These are phyloP conservation scores for Marchantia polymorpha DNA, from an alignment of 225 moss, liverwort and hornwort species.

Conservation along the genomic window DNA sequence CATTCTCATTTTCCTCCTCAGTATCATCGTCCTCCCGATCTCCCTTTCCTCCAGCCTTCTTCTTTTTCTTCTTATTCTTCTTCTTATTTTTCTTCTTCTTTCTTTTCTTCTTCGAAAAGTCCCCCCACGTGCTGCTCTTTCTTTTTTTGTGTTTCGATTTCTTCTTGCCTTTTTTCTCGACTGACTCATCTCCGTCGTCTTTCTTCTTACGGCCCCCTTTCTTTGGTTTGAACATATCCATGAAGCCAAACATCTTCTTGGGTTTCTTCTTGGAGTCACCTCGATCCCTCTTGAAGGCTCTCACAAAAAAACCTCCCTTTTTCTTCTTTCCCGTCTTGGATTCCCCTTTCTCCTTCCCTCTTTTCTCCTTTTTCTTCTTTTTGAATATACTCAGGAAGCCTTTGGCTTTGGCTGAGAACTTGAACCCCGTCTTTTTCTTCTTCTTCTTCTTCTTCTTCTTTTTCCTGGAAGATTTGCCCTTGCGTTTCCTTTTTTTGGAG, in stretches of 20 bases:
- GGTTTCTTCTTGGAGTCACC: not conserved
- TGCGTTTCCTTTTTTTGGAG: not conserved
- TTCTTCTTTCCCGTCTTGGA: not conserved
- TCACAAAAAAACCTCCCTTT: not conserved
- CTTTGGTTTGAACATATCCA: not conserved
- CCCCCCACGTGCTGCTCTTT: not conserved
- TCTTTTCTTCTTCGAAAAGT: not conserved
- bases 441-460: not conserved
- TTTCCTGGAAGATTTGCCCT: not conserved
- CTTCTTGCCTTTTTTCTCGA: not conserved
- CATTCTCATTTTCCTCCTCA: not conserved
- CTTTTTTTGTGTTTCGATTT: not conserved
- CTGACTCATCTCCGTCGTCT: not conserved
- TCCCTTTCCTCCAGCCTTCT: not conserved
- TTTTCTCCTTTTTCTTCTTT: not conserved
- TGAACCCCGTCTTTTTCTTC: not conserved
- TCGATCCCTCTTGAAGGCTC: not conserved
- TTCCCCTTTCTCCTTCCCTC: conserved; percentile 1
- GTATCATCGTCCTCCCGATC: not conserved
- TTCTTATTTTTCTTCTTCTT: conserved; percentile 8
- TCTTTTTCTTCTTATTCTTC: not conserved
- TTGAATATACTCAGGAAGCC: not conserved
- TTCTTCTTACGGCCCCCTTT: conserved; percentile 2
- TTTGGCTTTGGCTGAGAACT: not conserved
- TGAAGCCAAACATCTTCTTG: not conserved